Conservation (phyloP, 495 filamentous ascomycete species). For the Penicillium cinerascens region DNA sequence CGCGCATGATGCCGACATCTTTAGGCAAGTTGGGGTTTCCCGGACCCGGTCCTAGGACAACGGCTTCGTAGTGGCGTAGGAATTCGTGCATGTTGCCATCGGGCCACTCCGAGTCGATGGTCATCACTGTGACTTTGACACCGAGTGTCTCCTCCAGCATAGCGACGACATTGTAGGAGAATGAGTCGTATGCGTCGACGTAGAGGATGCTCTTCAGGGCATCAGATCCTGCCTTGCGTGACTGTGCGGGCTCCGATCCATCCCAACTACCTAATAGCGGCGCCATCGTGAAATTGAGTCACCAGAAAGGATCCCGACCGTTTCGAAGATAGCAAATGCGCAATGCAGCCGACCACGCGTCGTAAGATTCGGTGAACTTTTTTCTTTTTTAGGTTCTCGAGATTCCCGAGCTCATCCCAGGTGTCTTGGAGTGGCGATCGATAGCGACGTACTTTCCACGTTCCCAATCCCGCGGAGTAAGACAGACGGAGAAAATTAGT, state of each 20-base stretch:
- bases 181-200: slow-evolving; percentile 93
- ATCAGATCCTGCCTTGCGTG: slow-evolving; percentile 2
- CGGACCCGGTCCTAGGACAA: slow-evolving; percentile 78
- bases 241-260: slow-evolving; percentile 1
- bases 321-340: not conserved
- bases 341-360: not conserved
- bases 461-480: not conserved
- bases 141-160: slow-evolving; percentile 63
- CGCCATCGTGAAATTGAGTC: slow-evolving; percentile 26
- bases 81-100: slow-evolving; percentile 41
- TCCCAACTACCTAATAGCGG: slow-evolving; percentile 35
- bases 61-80: slow-evolving; percentile 63
- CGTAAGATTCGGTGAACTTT: not conserved
- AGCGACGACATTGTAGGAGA: slow-evolving; percentile 86
- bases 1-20: slow-evolving; percentile 77
- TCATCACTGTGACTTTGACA: slow-evolving; percentile 65
- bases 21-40: slow-evolving; percentile 55
- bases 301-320: not conserved
- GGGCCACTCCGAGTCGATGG: slow-evolving; percentile 60
- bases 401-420: not conserved
- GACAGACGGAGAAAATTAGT: not conserved
- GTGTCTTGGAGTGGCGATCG: slow-evolving; percentile 6
- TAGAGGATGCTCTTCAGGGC: slow-evolving; percentile 62
- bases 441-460: not conserved
- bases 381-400: not conserved